These are phyloP conservation scores for Bipolaris victoriae DNA, from an alignment of 2,329 filamentous ascomycete genomes.

Conservation along the genomic window DNA sequence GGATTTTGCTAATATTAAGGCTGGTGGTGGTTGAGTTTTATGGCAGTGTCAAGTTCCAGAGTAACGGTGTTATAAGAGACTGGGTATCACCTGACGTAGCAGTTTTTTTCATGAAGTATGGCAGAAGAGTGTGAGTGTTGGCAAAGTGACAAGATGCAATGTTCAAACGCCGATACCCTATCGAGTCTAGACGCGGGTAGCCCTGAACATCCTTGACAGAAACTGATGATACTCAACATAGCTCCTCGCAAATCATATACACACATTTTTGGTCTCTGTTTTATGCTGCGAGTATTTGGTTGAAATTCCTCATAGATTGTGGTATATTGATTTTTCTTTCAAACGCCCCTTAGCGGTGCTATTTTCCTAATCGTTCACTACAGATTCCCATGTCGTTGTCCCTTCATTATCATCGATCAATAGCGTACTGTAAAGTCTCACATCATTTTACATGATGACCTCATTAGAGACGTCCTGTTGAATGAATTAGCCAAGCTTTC, in stretches of 20 bases:
- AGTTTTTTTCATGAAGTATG: background rate
- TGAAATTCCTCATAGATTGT: slow-evolving; percentile 1
- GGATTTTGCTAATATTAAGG: background rate
- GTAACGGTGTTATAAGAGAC: no score
- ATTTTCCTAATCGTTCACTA: slow-evolving; percentile 20
- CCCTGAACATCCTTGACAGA: slow-evolving; percentile 3
- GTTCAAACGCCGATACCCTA: slow-evolving; percentile 14
- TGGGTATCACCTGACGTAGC: background rate
- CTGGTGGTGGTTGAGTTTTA: background rate
- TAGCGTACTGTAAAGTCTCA: background rate
- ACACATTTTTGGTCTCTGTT: background rate
- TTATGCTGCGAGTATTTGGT: background rate
- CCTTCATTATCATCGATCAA: background rate
- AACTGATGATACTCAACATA: background rate
- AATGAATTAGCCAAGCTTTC: slow-evolving; percentile 8
- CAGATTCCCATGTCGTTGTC: background rate
- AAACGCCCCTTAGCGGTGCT: slow-evolving; percentile 1
- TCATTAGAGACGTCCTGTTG: slow-evolving; percentile 79
- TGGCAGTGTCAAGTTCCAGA: background rate
- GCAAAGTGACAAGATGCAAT: background rate
- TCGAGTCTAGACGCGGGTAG: slow-evolving; percentile 19
- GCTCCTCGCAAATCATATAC: background rate
- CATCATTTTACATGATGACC: slow-evolving; percentile 80
- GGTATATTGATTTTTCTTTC: slow-evolving; percentile 15
- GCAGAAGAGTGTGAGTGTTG: background rate